Base-by-base conservation (phyloP, 352 stramenopile species). In the Elongisporangium senticosum region DNA sequence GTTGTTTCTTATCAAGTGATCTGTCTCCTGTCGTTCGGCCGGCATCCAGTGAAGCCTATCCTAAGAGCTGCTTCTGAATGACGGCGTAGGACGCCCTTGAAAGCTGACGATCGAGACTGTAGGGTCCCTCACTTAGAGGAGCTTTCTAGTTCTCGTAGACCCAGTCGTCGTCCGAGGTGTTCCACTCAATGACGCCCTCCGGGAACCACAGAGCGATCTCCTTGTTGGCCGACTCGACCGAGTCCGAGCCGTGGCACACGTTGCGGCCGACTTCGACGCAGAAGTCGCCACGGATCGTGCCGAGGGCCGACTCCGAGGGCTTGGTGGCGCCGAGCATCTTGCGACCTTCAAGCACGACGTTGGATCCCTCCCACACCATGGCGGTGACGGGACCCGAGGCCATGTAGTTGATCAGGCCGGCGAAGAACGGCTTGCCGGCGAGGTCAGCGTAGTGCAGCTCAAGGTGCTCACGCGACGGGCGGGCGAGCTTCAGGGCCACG, bases 191-290 rank as follows among this genome's bases (percentile, higher is more conserved):
- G 57, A 98, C 63, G 59, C 96, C 97, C 65, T 96, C 85, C 15
- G 86, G 87, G 87, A 99, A 99, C 98, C 98, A 99, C 52, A 98
- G 86, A 15, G 67, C 87, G 77, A 99, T 99, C 80, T 99, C 98
- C 61, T 96, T 87, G 51, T 99, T 83, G 67, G 97, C 97, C 67
- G 86, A 98, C 58, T 99, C 97, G 20, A 99, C 95, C 58, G 94
- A 94, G 75, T 99, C 97, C 76, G 88, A 98, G 71, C 96, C 96
- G 77, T 99, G 96, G 84, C 92, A 98, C 60, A 98, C 93, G 76
- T 98, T 99, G 63, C 95, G 84, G 43, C 93, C 83, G 48, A 95
- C 81, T 59, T 97, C 85, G 64, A 98, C 86, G 74, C 93, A 98
- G 75, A 96, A 98, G 81, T 99, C 96, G 67, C 95, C 96, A 65